These are phyloP conservation scores for Trichoderma pleuroti DNA, from an alignment of 2,329 filamentous ascomycete genomes.

Conservation along the genomic window DNA sequence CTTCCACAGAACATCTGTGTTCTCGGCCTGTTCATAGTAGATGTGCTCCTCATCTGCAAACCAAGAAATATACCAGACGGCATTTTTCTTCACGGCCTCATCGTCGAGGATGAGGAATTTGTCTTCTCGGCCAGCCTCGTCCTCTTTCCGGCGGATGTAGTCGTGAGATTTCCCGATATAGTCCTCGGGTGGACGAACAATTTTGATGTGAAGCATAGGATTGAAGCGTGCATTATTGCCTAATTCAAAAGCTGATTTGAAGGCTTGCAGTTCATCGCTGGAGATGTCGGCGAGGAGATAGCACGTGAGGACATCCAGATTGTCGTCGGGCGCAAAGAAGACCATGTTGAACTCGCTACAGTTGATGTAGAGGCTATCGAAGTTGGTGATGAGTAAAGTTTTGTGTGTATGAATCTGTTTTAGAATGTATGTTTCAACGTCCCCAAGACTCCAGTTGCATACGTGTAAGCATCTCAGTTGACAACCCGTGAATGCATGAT, in stretches of 20 bases:
- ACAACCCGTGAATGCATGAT: background rate
- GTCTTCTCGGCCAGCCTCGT: conserved; percentile 21
- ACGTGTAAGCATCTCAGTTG: background rate
- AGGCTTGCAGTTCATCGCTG: background rate
- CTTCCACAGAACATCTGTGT: conserved; percentile 24
- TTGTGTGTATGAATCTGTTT: background rate
- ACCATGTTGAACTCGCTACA: background rate
- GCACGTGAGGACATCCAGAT: background rate
- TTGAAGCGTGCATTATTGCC: conserved; percentile 23
- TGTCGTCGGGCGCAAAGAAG: background rate
- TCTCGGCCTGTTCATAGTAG: conserved; percentile 15
- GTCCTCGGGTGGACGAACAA: conserved; percentile 21
- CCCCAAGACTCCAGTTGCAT: background rate
- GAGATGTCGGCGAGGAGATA: background rate
- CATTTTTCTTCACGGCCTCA: conserved; percentile 6
- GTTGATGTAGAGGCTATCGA: background rate
- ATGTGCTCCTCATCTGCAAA: conserved; percentile 20
- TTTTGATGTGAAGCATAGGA: conserved; percentile 25
- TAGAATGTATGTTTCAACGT: background rate
- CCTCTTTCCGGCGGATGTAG: conserved; percentile 24
- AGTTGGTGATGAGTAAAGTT: background rate
- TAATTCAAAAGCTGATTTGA: conserved; percentile 25
- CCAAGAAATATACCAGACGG: conserved; percentile 24
- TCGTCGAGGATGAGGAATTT: conserved; percentile 25
- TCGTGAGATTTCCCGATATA: conserved; percentile 23